These are phyloP conservation scores for Geranomyces variabilis DNA, from an alignment of 192 early-diverging fungal genomes.

Conservation along the genomic window DNA sequence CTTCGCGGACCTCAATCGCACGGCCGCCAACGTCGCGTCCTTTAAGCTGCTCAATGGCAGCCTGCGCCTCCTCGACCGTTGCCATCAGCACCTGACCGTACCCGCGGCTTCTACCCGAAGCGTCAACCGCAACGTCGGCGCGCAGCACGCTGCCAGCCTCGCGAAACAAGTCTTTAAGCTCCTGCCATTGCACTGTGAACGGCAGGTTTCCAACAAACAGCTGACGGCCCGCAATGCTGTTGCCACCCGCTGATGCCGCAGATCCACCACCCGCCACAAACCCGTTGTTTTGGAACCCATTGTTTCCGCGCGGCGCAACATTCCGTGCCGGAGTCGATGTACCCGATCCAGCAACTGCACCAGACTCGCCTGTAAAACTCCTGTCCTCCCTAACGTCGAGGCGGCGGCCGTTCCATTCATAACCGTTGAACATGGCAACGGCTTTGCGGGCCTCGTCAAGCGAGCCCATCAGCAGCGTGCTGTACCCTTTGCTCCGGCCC, in stretches of 20 bases:
- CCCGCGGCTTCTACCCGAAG: slow-evolving; percentile 70
- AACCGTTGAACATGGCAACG: slow-evolving; percentile 67
- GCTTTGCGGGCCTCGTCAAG: slow-evolving; percentile 73
- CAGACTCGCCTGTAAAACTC: not conserved
- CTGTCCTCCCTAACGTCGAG: slow-evolving; percentile 77
- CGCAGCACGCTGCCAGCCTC: slow-evolving; percentile 67
- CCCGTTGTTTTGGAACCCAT: no score
- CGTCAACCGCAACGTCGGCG: slow-evolving; percentile 68
- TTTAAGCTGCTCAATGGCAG: slow-evolving; percentile 45
- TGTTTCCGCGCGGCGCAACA: no score
- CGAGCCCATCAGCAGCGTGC: slow-evolving; percentile 68
- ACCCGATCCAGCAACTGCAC: not conserved
- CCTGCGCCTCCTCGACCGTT: slow-evolving; percentile 51
- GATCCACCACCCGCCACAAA: no score
- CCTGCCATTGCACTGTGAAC: slow-evolving; percentile 78
- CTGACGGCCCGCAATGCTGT: slow-evolving; percentile 36
- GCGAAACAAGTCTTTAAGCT: slow-evolving; percentile 80
- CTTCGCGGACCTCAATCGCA: slow-evolving; percentile 42
- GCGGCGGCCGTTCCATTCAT: slow-evolving; percentile 70
- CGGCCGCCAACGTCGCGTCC: slow-evolving; percentile 48
- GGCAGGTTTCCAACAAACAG: slow-evolving; percentile 83
- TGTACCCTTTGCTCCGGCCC: slow-evolving; percentile 73
- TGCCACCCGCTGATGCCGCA: slow-evolving; percentile 5
- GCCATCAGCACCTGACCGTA: slow-evolving; percentile 72
- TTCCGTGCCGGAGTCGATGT: not conserved